phyloP scores from a whole-genome alignment of 2,329 filamentous ascomycete genomes.

The Phoma herbarum region DNA sequence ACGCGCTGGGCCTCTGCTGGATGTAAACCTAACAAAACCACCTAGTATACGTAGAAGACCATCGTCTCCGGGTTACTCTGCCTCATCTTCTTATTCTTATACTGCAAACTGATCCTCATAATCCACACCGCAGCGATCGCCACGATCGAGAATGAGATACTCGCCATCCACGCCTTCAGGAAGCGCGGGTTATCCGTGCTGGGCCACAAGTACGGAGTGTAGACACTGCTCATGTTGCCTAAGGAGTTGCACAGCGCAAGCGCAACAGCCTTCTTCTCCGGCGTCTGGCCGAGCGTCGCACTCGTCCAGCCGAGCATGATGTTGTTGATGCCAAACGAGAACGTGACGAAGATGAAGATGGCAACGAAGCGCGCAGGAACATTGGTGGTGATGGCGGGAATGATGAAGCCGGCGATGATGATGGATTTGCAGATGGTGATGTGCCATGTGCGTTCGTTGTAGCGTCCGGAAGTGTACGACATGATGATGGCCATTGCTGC shows the following conservation, averaged over 20 bases:
- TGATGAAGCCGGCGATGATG: slow-evolving; percentile 56
- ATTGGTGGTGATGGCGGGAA: slow-evolving; percentile 39
- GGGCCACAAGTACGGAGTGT: slow-evolving; percentile 41
- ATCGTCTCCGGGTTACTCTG: slow-evolving; percentile 10
- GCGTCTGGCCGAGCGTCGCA: slow-evolving; percentile 40
- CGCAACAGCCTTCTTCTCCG: slow-evolving; percentile 44
- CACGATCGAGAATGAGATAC: slow-evolving; percentile 34
- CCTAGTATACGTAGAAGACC: slow-evolving; percentile 16
- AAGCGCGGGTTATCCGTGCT: slow-evolving; percentile 36
- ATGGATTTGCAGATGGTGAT: slow-evolving; percentile 55
- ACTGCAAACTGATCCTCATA: slow-evolving; percentile 37
- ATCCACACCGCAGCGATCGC: slow-evolving; percentile 39
- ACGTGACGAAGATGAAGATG: slow-evolving; percentile 44
- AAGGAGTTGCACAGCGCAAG: slow-evolving; percentile 41
- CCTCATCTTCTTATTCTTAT: slow-evolving; percentile 35
- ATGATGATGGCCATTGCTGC: slow-evolving; percentile 58
- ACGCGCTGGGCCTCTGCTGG: too few species aligned
- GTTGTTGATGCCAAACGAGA: slow-evolving; percentile 43
- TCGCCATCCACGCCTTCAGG: slow-evolving; percentile 41
- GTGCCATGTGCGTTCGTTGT: slow-evolving; percentile 62
- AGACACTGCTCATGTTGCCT: slow-evolving; percentile 42
- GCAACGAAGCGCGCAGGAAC: slow-evolving; percentile 40
- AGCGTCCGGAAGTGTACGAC: slow-evolving; percentile 60
- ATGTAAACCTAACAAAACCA: too few species aligned
- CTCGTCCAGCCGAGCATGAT: slow-evolving; percentile 43